Evolutionary conservation across 2,329 filamentous ascomycete species (phyloP), one percentile per base, ranked within the genome.

Genomic region (Talaromyces sp.): DNA sequence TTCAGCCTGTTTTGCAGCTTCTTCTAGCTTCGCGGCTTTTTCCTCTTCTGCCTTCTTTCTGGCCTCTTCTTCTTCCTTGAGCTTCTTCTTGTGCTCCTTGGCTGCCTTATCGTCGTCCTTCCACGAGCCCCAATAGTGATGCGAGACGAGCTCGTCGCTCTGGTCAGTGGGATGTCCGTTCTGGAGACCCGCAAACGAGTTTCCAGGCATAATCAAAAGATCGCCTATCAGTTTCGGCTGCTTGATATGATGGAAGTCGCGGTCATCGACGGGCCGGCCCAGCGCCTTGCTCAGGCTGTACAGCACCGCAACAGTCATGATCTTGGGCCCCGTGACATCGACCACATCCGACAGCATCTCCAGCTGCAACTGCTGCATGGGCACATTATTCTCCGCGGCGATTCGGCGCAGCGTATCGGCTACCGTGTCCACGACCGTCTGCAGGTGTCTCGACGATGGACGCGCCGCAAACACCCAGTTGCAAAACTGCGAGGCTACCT

Each of bases 261-360:
- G 62, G 52, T 70, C 67, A 53, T 66, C 65, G 2, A 70, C 64
- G 1, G 54, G 11, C 52, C 64, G 57, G 5, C 58, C 57, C 5
- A 70, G 49, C 31, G 68, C 35, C 49, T 63, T 19, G 7, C 19
- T 41, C 7, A 70, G 60, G 31, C 66, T 65, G 1, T 68, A 55
- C 41, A 69, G 17, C 14, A 70, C 58, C 17, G 60, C 59, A n/a
- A 68, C 55, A 0, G 68, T 70, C 65, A 70, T 68, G n/a, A 67
- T 68, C 58, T 68, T 68, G 2, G 68, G 68, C 1, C 68, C 68
- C 1, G 67, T 70, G 9, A 70, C 68, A 21, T 70, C 59, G 5
- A 70, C 65, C 13, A 70, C 67, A 58, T 70, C 69, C 1, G 63
- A 59, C 35, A 70, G 60, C 68, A 69, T 68, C 10, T 70, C 67